A percentile compares a stretch with the other conserved stretches of the same genome.
phyloP scores from a whole-genome alignment of 306 rosid genomes.

The Lathyrus tuberosus region DNA sequence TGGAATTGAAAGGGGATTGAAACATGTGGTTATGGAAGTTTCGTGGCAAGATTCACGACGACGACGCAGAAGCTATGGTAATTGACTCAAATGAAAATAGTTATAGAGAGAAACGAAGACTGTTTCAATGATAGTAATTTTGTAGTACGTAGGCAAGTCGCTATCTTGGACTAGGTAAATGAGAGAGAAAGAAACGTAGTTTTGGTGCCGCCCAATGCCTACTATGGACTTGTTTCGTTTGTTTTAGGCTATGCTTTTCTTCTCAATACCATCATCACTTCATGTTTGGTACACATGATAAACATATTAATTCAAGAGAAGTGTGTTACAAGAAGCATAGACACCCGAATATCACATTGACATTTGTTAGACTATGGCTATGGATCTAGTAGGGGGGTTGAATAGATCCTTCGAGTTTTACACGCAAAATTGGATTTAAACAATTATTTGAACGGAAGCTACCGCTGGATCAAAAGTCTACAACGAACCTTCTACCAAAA shows the following conservation, averaged over 20 bases:
- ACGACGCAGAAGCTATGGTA: background rate
- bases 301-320: background rate
- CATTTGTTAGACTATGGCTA: no score
- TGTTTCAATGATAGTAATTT: conserved; percentile 8
- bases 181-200: conserved; percentile 20
- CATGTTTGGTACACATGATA: background rate
- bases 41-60: conserved; percentile 38
- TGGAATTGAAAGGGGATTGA: background rate
- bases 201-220: conserved; percentile 42
- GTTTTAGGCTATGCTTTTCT: background rate
- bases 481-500: no score
- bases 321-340: no score
- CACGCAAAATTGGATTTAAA: no score
- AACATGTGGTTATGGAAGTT: conserved; percentile 29
- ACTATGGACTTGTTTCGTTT: conserved; percentile 1
- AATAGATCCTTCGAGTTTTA: no score
- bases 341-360: no score
- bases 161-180: conserved; percentile 30
- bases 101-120: conserved; percentile 9
- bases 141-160: background rate
- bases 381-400: no score
- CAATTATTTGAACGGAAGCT: no score
- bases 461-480: no score
- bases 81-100: background rate
- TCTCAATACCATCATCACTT: background rate